Evolutionary conservation across 2,329 filamentous ascomycete genomes (phyloP).

Genomic region (Pseudopithomyces chartarum): DNA sequence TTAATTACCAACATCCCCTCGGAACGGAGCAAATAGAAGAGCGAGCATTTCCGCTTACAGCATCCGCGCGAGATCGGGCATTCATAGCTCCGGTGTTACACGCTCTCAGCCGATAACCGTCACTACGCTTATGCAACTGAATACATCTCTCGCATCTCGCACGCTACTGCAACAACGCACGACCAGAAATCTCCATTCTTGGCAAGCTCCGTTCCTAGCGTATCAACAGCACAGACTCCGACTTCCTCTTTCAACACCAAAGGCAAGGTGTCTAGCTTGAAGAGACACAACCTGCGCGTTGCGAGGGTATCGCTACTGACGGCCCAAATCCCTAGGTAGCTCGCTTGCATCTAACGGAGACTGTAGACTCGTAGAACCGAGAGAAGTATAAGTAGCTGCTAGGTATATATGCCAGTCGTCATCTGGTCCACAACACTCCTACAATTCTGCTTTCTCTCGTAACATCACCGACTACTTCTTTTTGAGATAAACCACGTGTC

Average conservation of each 20-base stretch:
- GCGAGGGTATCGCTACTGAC: not conserved
- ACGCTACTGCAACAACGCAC: constrained; percentile 6
- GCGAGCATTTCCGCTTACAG: too few relatives aligned
- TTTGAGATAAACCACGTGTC: too few relatives aligned
- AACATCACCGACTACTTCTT: not conserved
- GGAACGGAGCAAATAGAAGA: too few relatives aligned
- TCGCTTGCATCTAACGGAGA: not conserved
- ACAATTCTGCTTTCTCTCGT: not conserved
- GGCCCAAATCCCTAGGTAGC: not conserved
- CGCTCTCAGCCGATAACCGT: not conserved
- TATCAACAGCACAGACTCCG: constrained; percentile 4
- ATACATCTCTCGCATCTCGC: too few relatives aligned
- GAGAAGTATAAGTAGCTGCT: not conserved
- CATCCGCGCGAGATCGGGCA: too few relatives aligned
- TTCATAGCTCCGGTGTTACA: not conserved
- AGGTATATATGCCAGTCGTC: not conserved
- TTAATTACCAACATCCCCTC: too few relatives aligned
- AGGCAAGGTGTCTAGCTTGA: not conserved
- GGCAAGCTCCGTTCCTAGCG: constrained; percentile 3
- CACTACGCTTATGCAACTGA: not conserved
- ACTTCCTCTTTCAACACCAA: not conserved
- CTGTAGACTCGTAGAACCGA: not conserved
- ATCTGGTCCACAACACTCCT: not conserved
- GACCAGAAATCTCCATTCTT: constrained; percentile 7
- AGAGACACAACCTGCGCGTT: not conserved